These are phyloP conservation scores for Hylodesmum podocarpum DNA, from an alignment of 306 rosid genomes.

Conservation along the genomic window DNA sequence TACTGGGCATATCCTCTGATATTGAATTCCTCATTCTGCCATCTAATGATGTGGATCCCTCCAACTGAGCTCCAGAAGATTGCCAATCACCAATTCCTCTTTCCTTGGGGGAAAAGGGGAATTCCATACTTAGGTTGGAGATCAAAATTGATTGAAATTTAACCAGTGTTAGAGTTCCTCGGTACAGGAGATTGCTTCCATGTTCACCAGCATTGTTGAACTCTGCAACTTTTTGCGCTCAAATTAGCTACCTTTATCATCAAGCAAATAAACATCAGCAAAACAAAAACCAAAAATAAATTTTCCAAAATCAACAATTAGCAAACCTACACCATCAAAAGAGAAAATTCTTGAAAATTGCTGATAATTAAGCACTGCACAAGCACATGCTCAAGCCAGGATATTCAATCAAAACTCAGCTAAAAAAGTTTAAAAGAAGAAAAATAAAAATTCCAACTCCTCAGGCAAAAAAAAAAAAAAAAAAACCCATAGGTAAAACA, in stretches of 20 bases:
- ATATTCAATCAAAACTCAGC: not conserved
- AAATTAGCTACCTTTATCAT: constrained; percentile 16
- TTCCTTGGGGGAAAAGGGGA: constrained; percentile 46
- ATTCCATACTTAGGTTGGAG: constrained; percentile 47
- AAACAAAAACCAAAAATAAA: not conserved
- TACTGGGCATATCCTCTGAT: constrained; percentile 50
- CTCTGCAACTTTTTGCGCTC: constrained; percentile 1
- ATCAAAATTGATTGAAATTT: not conserved
- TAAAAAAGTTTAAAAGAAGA: not conserved
- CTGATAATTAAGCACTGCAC: not conserved
- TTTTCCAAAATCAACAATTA: not conserved
- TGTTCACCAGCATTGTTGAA: constrained; percentile 4
- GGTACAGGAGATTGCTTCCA: not conserved
- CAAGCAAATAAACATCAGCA: constrained; percentile 25
- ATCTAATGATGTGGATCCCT: constrained; percentile 44
- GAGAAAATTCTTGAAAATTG: not conserved
- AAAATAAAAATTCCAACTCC: not conserved
- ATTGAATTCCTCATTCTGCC: constrained; percentile 41
- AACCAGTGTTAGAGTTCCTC: constrained; percentile 21
- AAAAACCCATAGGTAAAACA: not conserved
- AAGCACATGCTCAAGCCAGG: not conserved
- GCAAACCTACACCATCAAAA: not conserved
- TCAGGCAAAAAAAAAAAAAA: not conserved
- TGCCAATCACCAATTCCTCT: constrained; percentile 49
- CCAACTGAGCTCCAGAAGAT: constrained; percentile 45